These are phyloP conservation scores for Casuarina cunninghamiana DNA, from an alignment of 306 rosid species.

Conservation along the genomic window DNA sequence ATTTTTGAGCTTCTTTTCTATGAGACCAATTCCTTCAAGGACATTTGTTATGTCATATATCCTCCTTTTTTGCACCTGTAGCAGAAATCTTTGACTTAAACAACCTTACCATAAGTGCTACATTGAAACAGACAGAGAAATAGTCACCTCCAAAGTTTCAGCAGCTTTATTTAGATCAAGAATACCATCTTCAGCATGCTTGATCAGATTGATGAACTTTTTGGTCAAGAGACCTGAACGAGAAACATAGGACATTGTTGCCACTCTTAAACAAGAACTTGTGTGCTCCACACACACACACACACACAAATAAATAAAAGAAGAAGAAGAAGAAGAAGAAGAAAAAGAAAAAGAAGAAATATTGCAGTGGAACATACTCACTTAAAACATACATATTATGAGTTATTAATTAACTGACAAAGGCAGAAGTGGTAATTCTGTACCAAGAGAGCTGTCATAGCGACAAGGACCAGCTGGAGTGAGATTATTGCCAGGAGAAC, in stretches of 20 bases:
- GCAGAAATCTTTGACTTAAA: constrained; percentile 30
- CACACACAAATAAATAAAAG: no score
- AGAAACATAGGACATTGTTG: constrained; percentile 19
- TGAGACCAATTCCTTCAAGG: constrained; percentile 98
- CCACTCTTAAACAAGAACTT: constrained; percentile 13
- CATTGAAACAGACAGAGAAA: constrained; percentile 25
- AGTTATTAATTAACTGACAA: neutral
- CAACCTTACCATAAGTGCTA: constrained; percentile 28
- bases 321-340: no score
- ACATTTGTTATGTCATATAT: constrained; percentile 99
- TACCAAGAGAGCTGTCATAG: constrained; percentile 95
- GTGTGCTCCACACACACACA: neutral
- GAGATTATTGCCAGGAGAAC: constrained; percentile 82
- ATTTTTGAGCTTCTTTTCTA: constrained; percentile 95
- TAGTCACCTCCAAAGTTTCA: constrained; percentile 83
- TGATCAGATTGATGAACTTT: constrained; percentile 88
- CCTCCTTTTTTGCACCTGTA: constrained; percentile 94
- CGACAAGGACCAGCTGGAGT: constrained; percentile 98
- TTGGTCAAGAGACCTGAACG: constrained; percentile 82
- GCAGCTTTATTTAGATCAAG: constrained; percentile 89
- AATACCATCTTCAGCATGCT: constrained; percentile 83
- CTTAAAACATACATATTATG: neutral
- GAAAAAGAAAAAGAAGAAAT: no score
- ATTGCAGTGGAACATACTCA: neutral
- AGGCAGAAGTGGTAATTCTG: constrained; percentile 23